Percentiles rank a stretch among this genome's conserved stretches.
Evolutionary conservation across 164 flowering plant genomes (phyloP).

Genomic region (Malania oleifera): DNA sequence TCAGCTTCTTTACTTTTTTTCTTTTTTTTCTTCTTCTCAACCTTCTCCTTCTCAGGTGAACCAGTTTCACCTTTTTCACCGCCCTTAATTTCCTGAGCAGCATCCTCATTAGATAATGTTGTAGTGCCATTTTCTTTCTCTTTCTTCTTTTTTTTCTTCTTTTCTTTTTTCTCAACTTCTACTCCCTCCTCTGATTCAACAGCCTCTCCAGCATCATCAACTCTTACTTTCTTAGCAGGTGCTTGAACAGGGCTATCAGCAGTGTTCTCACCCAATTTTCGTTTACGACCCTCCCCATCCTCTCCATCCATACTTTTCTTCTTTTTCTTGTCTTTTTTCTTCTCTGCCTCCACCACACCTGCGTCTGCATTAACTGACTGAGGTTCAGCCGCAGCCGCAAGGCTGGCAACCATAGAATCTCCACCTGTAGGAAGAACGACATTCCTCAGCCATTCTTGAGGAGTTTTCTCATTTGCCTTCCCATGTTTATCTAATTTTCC

Average conservation of each 20-base stretch:
- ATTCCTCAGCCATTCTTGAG: constrained; percentile 66
- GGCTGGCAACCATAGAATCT: constrained; percentile 53
- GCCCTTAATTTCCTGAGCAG: constrained; percentile 12
- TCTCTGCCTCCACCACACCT: constrained; percentile 17
- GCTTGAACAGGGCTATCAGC: constrained; percentile 26
- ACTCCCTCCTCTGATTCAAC: background rate
- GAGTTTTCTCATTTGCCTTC: constrained; percentile 68
- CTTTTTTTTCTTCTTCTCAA: constrained; percentile 35
- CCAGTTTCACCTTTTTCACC: constrained; percentile 9
- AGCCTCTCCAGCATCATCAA: constrained; percentile 14
- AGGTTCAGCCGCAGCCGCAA: constrained; percentile 42
- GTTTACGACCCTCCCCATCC: constrained; percentile 34
- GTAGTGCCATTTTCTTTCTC: constrained; percentile 16
- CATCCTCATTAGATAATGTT: constrained; percentile 14
- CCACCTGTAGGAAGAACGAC: constrained; percentile 61
- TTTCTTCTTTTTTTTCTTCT: constrained; percentile 31
- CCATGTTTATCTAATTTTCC: constrained; percentile 71
- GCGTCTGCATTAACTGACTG: constrained; percentile 12
- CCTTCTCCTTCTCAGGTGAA: constrained; percentile 11
- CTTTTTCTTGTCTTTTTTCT: constrained; percentile 23
- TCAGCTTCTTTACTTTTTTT: constrained; percentile 32
- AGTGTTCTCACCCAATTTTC: constrained; percentile 32
- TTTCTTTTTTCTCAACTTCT: constrained; percentile 18
- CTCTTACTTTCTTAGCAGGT: constrained; percentile 32
- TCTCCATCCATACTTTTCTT: constrained; percentile 24